A percentile compares a stretch with the other conserved stretches of the same genome.
Evolutionary conservation across 1,284 basidiomycete genomes (phyloP).

Genomic region (Rhodotorula sp.): DNA sequence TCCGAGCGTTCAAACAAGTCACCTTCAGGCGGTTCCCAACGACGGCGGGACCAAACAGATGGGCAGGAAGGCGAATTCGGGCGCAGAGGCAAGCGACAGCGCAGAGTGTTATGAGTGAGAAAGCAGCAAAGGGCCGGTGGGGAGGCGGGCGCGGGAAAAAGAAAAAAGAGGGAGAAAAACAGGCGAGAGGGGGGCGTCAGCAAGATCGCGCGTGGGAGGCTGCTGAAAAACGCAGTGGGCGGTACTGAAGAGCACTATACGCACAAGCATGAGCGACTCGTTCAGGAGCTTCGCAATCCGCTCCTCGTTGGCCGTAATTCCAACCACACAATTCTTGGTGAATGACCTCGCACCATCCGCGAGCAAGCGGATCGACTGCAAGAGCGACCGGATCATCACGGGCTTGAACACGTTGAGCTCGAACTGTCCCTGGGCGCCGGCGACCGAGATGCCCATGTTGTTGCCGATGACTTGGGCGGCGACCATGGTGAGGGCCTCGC

Average conservation of each 20-base stretch:
- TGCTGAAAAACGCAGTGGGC: no score
- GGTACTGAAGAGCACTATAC: no score
- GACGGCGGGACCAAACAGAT: no score
- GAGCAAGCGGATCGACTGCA: constrained; percentile 90
- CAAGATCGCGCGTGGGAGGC: no score
- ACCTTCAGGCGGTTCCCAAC: constrained; percentile 55
- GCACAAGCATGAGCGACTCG: constrained; percentile 82
- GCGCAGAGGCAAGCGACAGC: no score
- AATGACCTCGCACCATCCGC: constrained; percentile 89
- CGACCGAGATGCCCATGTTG: constrained; percentile 88
- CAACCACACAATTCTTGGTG: constrained; percentile 94
- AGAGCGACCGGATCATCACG: constrained; percentile 94
- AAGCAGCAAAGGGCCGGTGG: no score
- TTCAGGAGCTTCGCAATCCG: constrained; percentile 85
- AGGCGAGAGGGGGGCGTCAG: no score
- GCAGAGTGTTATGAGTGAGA: no score
- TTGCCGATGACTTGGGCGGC: constrained; percentile 99
- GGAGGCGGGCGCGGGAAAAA: no score
- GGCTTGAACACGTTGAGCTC: constrained; percentile 99
- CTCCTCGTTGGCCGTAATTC: constrained; percentile 93
- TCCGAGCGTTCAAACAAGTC: constrained; percentile 85
- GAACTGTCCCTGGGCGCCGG: constrained; percentile 93
- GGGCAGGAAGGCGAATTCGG: no score
- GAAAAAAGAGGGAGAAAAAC: no score
- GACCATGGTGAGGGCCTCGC: constrained; percentile 98